Evolutionary conservation across 2,329 filamentous ascomycete species (phyloP), one percentile per base, ranked within the genome.

Genomic region (Geosmithia putterillii): DNA sequence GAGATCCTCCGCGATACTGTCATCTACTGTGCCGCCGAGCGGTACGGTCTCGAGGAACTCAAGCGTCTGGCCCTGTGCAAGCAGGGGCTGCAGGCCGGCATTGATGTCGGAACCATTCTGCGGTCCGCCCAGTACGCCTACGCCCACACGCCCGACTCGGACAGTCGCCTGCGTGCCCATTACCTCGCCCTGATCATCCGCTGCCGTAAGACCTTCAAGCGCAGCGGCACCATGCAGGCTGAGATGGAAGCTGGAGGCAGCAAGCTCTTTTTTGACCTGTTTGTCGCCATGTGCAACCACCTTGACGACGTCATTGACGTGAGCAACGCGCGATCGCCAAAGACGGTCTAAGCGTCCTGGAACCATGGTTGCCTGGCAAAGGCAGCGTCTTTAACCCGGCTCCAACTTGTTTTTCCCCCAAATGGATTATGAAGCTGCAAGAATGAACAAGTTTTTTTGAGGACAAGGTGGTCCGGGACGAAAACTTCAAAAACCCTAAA

Each of bases 281-380:
- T 95, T 65, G 89, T 95, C 61, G 89, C 89, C 57, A 86, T 95
- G 83, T 94, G 87, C 74, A 95, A 95, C 70, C 89, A 95, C 71
- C 83, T 95, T 59, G 89, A 95, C 76, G 89, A 95, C 66, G 80
- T 95, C 67, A 83, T 86, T 67, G 87, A 92, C 62, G 80, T 86
- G 65, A 83, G 77, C 76, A 83, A 81, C 63, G 76, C 73, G 60
- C 67, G 71, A 50, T 71, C 71, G 48, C 73, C 74, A 46, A 72
- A 66, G 65, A 74, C 72, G 42, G 69, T 77, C 60, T 78, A 60
- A 75, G 47, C 19, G 36, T 12, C 8, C 35, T 18, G 17, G 22
- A 15, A 41, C 15, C 22, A 17, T 9, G 28, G 42, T 44, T 46
- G 36, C 39, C 14, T 32, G 28, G 28, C 10, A 32, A 9, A 32